Conservation (phyloP, 2,329 filamentous ascomycete genomes). For the Talaromyces sp. region DNA sequence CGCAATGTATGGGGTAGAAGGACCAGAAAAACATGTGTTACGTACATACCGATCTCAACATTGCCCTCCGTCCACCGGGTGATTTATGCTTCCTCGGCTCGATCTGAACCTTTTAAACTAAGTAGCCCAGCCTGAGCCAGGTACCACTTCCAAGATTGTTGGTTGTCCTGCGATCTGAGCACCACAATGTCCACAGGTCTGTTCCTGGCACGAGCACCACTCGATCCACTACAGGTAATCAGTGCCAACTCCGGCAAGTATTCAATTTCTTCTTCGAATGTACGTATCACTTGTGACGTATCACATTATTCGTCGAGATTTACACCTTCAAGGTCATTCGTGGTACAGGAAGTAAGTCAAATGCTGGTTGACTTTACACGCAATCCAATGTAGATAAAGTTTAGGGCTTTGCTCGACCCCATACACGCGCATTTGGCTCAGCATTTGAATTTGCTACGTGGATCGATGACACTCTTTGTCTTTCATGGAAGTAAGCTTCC, state of each 20-base stretch:
- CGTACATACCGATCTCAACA: not conserved
- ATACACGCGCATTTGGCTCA: not conserved
- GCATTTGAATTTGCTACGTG: not conserved
- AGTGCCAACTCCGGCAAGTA: not conserved
- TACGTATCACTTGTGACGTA: not conserved
- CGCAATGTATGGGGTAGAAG: not conserved
- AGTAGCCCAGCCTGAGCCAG: not conserved
- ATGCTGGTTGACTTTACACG: too few species aligned
- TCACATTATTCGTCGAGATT: not conserved
- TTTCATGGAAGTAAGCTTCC: not conserved
- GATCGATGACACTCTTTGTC: not conserved
- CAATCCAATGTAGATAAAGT: not conserved
- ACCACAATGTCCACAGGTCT: not conserved
- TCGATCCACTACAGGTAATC: not conserved
- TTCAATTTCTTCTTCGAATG: not conserved
- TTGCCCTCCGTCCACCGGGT: not conserved
- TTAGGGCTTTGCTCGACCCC: not conserved
- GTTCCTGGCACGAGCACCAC: not conserved
- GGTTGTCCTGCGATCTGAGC: not conserved
- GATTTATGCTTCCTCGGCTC: conserved; percentile 2
- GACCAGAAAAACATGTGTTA: not conserved
- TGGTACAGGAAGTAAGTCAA: not conserved
- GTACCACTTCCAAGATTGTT: conserved; percentile 6
- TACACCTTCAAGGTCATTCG: not conserved
- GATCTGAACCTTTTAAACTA: not conserved